Percentiles rank a stretch among this genome's conserved stretches.
Conservation (phyloP, 2,329 filamentous ascomycete genomes). For the Parafenestella ontariensis region DNA sequence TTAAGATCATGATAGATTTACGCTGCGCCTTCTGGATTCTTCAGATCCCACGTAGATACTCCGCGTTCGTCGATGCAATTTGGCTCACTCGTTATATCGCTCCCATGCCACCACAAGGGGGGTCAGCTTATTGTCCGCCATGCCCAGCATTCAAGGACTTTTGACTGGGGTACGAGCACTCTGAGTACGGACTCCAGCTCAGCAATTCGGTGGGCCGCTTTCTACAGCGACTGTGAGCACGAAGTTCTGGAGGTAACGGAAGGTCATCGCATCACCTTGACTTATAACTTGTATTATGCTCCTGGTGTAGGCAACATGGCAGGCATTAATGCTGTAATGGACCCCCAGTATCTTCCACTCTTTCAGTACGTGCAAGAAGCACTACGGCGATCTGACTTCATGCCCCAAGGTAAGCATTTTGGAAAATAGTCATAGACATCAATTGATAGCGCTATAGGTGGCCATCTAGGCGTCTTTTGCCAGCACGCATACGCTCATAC, state of each 20-base stretch:
- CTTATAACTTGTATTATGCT: constrained; percentile 61
- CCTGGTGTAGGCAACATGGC: constrained; percentile 35
- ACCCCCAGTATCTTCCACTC: constrained; percentile 47
- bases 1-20: constrained; percentile 51
- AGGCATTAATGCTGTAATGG: constrained; percentile 28
- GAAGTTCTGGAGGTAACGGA: constrained; percentile 58
- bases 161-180: constrained; percentile 50
- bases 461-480: constrained; percentile 55
- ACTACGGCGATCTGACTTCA: constrained; percentile 44
- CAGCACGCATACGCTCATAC: constrained; percentile 58
- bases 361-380: constrained; percentile 43
- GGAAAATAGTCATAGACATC: background rate
- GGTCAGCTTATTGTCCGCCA: constrained; percentile 56
- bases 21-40: constrained; percentile 58
- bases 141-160: constrained; percentile 41
- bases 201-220: constrained; percentile 57
- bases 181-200: background rate
- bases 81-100: constrained; percentile 62
- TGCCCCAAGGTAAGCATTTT: constrained; percentile 48
- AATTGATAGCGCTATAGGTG: constrained; percentile 41
- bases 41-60: constrained; percentile 62
- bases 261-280: constrained; percentile 62
- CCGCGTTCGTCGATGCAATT: constrained; percentile 59
- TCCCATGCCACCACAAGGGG: constrained; percentile 52
- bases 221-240: constrained; percentile 62